Percentiles rank a stretch among this genome's conserved stretches.
These are phyloP conservation scores for Tylopilus orsonianus DNA, from an alignment of 1,284 basidiomycete species.

Conservation along the genomic window DNA sequence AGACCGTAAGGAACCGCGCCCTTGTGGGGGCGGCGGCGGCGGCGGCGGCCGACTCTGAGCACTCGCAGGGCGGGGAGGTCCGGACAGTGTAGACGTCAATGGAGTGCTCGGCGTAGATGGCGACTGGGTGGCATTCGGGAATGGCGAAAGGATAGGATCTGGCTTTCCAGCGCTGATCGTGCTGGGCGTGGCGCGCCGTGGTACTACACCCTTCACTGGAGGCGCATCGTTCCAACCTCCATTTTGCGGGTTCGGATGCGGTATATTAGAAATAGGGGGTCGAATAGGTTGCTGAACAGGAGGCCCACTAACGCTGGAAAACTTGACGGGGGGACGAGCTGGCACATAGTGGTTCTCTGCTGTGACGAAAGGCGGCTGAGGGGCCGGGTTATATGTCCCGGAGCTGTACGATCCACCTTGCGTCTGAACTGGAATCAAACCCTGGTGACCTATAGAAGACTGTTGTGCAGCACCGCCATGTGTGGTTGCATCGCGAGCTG, in stretches of 20 bases:
- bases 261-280: constrained; percentile 25
- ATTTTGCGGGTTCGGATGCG: constrained; percentile 61
- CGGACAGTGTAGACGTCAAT: constrained; percentile 43
- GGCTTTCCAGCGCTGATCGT: constrained; percentile 53
- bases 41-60: constrained; percentile 48
- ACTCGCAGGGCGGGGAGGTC: constrained; percentile 54
- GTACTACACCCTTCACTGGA: constrained; percentile 34
- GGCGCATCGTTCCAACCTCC: constrained; percentile 95
- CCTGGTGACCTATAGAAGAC: constrained; percentile 4
- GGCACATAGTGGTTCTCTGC: constrained; percentile 38
- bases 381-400: constrained; percentile 3
- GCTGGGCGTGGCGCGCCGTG: constrained; percentile 51
- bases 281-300: constrained; percentile 21
- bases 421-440: constrained; percentile 5
- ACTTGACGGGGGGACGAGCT: constrained; percentile 12
- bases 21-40: constrained; percentile 45
- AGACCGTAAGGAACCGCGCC: constrained; percentile 36
- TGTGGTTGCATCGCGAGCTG: constrained; percentile 26
- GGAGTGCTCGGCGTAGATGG: constrained; percentile 46
- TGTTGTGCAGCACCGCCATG: constrained; percentile 21
- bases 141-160: constrained; percentile 81
- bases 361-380: constrained; percentile 25
- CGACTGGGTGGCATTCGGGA: constrained; percentile 72
- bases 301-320: constrained; percentile 19
- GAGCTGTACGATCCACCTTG: constrained; percentile 16